Evolutionary conservation across 306 rosid genomes (phyloP), one percentile per base, ranked within the genome.

Genomic region (Cotoneaster glaucophyllus): DNA sequence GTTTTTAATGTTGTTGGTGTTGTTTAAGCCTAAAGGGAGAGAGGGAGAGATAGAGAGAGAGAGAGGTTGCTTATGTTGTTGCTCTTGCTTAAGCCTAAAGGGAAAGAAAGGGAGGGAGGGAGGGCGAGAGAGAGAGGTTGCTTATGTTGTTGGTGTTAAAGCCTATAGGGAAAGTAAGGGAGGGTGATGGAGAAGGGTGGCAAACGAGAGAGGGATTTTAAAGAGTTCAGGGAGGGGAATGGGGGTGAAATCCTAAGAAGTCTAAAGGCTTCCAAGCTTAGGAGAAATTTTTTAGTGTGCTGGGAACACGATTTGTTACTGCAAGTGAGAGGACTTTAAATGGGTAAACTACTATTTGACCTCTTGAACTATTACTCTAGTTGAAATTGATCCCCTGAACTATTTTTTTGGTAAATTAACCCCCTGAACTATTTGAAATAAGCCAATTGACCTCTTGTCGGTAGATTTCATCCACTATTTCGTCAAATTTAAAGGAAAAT

Each of bases 211-310:
- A 3, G 77, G 43, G 69, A 5, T 74, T 74, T 44, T 61, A 74
- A 74, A 62, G 77, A 13, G 28, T 61, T 22, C 4, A 4, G 21
- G 3, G 64, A 8, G 74, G 66, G 43, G 52, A 13, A 58, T 64
- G 39, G 24, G 21, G 73, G n/a, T 39, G 61, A 53, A 63, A 52
- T 56, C 43, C 17, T 9, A 53, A 62, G 3, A 37, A 6, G 21
- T 41, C 67, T 8, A 18, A 80, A 76, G 77, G 77, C 65, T 76
- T 81, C 77, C n/a, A 45, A 67, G 9, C 84, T 15, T 32, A 67
- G 13, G n/a, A 4, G 41, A 37, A 37, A 7, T 7, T 37, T 37
- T 7, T 37, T 37, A 37, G 8, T 37, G 2, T 8, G 39, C 8
- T 34, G 2, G 39, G 41, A 37, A 37, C 9, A 37, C 2, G 9